A percentile compares a stretch with the other conserved stretches of the same genome.
These are phyloP conservation scores for Acephala macrosclerotiorum DNA, from an alignment of 2,329 filamentous ascomycete species.

Conservation along the genomic window DNA sequence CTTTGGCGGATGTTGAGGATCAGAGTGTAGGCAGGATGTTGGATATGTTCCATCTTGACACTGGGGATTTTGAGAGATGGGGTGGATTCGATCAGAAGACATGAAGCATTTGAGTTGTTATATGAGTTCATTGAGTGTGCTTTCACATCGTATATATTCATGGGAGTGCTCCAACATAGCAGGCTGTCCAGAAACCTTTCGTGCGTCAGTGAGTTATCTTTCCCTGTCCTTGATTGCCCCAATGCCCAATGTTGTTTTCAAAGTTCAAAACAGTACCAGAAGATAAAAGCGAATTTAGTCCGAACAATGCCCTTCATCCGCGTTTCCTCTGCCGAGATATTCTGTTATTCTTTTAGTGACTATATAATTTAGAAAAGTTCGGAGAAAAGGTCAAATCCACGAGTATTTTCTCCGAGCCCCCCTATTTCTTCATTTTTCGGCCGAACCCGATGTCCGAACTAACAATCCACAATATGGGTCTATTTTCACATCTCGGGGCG, in stretches of 20 bases:
- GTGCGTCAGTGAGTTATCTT: neutral
- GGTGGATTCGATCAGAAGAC: slow-evolving; percentile 36
- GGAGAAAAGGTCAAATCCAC: neutral
- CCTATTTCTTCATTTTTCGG: neutral
- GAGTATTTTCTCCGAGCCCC: neutral
- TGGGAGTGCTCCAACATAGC: neutral
- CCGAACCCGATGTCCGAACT: neutral
- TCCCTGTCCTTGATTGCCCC: neutral
- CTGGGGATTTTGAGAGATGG: slow-evolving; percentile 50
- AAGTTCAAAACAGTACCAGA: no score
- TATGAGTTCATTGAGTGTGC: neutral
- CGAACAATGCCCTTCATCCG: no score
- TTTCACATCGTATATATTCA: neutral
- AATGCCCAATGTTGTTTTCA: no score
- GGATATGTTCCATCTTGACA: slow-evolving; percentile 53
- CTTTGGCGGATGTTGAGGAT: slow-evolving; percentile 51
- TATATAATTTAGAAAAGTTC: neutral
- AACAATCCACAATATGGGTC: neutral
- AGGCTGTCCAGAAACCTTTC: neutral
- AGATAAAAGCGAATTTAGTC: no score
- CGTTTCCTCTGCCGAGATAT: no score
- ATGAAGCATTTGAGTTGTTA: neutral
- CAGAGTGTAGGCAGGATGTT: slow-evolving; percentile 56
- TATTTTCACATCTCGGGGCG: neutral
- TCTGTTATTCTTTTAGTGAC: neutral